Conservation (phyloP, 257 asterid genomes). For the Solanum chiquidenum region DNA sequence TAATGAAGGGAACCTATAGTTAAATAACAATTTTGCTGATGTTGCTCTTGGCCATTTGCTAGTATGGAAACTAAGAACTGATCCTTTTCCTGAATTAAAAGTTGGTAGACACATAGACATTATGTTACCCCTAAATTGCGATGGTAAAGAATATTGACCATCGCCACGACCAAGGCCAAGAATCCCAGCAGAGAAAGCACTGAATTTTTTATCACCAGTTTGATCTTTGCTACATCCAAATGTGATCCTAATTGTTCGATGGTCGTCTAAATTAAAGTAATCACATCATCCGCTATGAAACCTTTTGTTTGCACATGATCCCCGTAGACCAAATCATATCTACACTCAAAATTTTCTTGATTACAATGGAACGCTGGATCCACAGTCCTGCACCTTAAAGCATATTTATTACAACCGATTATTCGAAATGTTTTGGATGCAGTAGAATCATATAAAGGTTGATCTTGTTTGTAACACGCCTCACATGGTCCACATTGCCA, state of each 20-base stretch:
- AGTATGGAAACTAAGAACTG: background rate
- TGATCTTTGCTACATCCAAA: background rate
- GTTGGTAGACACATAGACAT: background rate
- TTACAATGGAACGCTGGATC: background rate
- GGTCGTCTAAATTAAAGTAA: background rate
- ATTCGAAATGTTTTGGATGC: background rate
- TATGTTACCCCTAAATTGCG: background rate
- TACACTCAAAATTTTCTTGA: background rate
- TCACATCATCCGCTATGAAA: background rate
- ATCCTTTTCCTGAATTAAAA: background rate
- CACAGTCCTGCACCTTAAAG: background rate
- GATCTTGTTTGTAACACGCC: background rate
- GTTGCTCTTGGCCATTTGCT: background rate
- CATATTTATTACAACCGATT: background rate
- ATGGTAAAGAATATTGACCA: background rate
- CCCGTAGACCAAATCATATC: background rate
- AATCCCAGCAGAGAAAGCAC: background rate
- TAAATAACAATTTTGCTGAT: background rate
- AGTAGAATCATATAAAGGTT: background rate
- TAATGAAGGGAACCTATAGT: background rate
- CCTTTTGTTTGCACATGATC: background rate
- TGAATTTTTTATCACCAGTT: background rate
- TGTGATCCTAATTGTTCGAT: background rate
- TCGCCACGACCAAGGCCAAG: background rate
- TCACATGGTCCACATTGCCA: background rate